Evolutionary conservation across 176 grass and related monocot species (phyloP).

Genomic region (Saccharum officinarum): DNA sequence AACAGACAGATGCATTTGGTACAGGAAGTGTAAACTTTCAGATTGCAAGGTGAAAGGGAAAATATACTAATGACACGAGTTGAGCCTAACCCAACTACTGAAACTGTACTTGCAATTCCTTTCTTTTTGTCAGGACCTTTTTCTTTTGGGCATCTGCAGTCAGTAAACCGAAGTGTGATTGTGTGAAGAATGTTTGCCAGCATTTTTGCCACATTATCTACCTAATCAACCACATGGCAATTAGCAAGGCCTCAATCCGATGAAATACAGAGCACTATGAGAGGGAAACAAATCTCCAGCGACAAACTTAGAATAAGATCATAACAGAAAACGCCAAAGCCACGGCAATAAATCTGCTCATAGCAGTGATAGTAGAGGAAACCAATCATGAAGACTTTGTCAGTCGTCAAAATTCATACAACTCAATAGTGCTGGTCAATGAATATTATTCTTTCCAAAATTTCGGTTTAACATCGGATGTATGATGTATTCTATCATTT

Average conservation of each 20-base stretch:
- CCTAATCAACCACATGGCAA: background rate
- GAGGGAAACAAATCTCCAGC: background rate
- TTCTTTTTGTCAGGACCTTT: background rate
- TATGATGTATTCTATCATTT: background rate
- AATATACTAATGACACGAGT: background rate
- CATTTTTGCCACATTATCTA: background rate
- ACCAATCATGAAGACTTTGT: background rate
- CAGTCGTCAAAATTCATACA: background rate
- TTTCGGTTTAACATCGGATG: background rate
- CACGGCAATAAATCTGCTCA: background rate
- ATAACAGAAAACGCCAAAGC: background rate
- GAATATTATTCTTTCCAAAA: slow-evolving; percentile 31
- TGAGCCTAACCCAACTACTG: background rate
- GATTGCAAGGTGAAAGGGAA: background rate
- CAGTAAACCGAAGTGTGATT: background rate
- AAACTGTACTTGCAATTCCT: background rate
- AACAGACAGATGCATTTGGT: background rate
- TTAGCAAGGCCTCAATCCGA: background rate
- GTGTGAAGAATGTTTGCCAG: no score
- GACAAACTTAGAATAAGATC: background rate
- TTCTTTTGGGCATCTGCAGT: background rate
- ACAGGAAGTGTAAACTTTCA: background rate
- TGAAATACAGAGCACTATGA: background rate
- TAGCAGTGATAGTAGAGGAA: background rate
- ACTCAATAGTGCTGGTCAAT: background rate